These are phyloP conservation scores for Fraxinus floribunda DNA, from an alignment of 305 asterid species.

Conservation along the genomic window DNA sequence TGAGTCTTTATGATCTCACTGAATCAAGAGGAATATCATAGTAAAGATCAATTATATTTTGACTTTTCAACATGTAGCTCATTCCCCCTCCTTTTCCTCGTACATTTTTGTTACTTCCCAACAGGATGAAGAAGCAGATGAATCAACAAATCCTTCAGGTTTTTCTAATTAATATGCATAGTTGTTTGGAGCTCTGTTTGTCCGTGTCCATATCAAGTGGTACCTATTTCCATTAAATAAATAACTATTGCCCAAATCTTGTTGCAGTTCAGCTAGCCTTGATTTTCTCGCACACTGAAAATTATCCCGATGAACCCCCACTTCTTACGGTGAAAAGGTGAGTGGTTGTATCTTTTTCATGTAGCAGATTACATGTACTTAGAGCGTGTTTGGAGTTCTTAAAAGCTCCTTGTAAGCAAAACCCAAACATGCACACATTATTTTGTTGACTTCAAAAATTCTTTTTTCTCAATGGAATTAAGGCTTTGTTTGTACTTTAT, in stretches of 20 bases:
- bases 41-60: constrained; percentile 12
- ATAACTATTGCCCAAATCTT: constrained; percentile 22
- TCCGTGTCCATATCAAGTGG: constrained; percentile 17
- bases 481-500: background rate
- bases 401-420: background rate
- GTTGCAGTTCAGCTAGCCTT: constrained; percentile 70
- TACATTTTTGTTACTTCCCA: constrained; percentile 14
- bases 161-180: constrained; percentile 11
- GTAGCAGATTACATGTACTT: background rate
- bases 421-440: background rate
- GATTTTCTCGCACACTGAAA: constrained; percentile 87
- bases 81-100: constrained; percentile 7
- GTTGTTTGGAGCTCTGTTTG: constrained; percentile 22
- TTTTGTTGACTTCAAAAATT: background rate
- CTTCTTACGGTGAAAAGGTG: constrained; percentile 73
- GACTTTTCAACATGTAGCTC: constrained; percentile 12
- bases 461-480: background rate
- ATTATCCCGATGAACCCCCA: constrained; percentile 93
- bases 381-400: background rate
- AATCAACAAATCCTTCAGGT: constrained; percentile 57
- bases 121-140: constrained; percentile 82
- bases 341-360: constrained; percentile 8
- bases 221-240: constrained; percentile 21
- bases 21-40: background rate
- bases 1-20: background rate